Base-by-base conservation (phyloP, 2,329 filamentous ascomycete species). In the Fusarium pseudonygamai region DNA sequence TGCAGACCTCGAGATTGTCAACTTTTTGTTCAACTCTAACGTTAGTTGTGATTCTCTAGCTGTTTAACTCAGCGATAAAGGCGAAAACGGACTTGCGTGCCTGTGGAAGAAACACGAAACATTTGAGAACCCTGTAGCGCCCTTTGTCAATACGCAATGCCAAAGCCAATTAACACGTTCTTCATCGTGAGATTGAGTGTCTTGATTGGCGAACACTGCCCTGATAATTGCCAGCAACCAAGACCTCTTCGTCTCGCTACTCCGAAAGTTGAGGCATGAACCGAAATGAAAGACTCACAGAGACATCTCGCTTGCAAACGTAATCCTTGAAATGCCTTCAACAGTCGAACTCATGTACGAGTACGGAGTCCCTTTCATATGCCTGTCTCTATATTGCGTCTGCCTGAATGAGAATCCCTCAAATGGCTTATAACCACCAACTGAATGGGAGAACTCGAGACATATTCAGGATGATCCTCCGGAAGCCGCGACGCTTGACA, bases 81-180 rank as follows among this genome's bases (percentile, higher is more conserved):
- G 49, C 39, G 32, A 46, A 47, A 59, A 59, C 52, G 34, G 57
- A 56, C 45, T 63, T 30, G 28, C 50, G 36, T 47, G 34, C 32
- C 18, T 32, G 28, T 69, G 40, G n/a, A 58, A 66, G 46, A 67
- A 70, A 39, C 45, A 45, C 32, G 36, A 28, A n/a, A 45, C n/a
- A 43, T 34, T 46, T 12, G 36, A 22, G 16, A 50, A 49, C 14
- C 18, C 34, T 18, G 46, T 43, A 36, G 36, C 34, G 18, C 34
- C 30, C 39, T 36, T 45, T 37, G 22, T 36, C 46, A 24, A 53
- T 55, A 40, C 20, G 37, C 12, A 42, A 50, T n/a, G 45, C 30
- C 49, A 20, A 53, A 42, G 57, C 39, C 26, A 15, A 46, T 39
- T 37, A 36, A 46, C 34, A 22, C 24, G 30, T 22, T 46, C 45